Base-by-base conservation (phyloP, 2,329 filamentous ascomycete genomes). In the Colletotrichum magnum region DNA sequence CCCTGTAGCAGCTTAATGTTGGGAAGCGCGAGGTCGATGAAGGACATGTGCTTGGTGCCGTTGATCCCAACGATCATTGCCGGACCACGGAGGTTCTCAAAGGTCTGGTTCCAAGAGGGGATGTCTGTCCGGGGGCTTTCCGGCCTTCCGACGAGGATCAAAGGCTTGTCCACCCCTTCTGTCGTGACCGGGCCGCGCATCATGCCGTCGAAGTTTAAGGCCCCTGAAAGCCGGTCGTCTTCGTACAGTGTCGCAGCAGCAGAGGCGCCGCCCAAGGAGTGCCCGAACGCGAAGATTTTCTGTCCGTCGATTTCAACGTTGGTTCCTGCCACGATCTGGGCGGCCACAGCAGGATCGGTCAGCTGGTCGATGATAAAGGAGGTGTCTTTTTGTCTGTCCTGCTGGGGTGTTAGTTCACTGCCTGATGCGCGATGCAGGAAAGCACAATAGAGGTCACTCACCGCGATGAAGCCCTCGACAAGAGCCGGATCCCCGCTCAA, bases 191-290 rank as follows among this genome's bases (percentile, higher is more conserved):
- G 75, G 0, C 77, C 76, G 43, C 76, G 75, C 1, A 83, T 64
- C 0, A 66, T 58, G 5, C 84, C 84, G 66, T 85, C 84, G 13
- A 85, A 54, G 59, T 84, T 76, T 1, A 83, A 70, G 2, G 81
- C 83, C 0, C 75, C 81, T 0, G 71, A 66, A 57, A 84, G 74
- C 4, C 79, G 70, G 1, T 66, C 61, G 45, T 84, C 80, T 5
- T 65, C 59, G 5, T 75, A 52, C 32, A 79, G 69, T 0, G 77
- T 75, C 2, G 75, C 73, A 0, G 80, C 80, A 0, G 81, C 73
- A 1, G 79, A 76, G 1, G 81, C 79, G 0, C 81, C 81, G 0
- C 81, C 81, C 2, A 82, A 71, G 0, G 81, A 83, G 50, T 82
- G 80, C 0, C 83, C 83, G 4, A 79, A 80, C 1, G 80, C 75